These are phyloP conservation scores for Euphorbia celastroides DNA, from an alignment of 441 rosid genomes.

Conservation along the genomic window DNA sequence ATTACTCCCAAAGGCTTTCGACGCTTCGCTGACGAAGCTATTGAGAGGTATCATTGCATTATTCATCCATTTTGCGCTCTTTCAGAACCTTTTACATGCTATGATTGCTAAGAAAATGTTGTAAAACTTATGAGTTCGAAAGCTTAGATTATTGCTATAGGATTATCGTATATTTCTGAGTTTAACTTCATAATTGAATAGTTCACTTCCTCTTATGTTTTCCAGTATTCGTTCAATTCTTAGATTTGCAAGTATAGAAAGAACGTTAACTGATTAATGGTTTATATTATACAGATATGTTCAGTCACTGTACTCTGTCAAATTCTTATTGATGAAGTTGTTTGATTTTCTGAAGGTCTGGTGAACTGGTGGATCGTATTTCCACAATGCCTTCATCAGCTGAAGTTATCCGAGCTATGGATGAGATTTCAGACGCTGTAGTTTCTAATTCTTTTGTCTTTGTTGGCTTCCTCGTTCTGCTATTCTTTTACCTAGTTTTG, in stretches of 20 bases:
- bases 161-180: neutral
- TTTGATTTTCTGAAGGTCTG: conserved; percentile 45
- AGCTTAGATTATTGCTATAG: neutral
- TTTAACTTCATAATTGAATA: neutral
- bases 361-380: conserved; percentile 61
- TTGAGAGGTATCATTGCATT: conserved; percentile 45
- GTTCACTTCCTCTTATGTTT: neutral
- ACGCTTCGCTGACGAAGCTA: conserved; percentile 85
- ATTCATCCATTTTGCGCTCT: neutral
- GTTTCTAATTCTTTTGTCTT: conserved; percentile 11
- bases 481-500: neutral
- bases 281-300: neutral
- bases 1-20: conserved; percentile 78
- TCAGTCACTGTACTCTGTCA: neutral
- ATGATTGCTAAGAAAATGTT: conserved; percentile 5
- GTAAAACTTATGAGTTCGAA: neutral
- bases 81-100: neutral
- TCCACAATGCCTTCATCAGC: conserved; percentile 64
- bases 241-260: neutral
- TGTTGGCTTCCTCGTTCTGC: conserved; percentile 1
- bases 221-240: neutral
- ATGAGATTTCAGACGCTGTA: conserved; percentile 87
- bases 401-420: conserved; percentile 75
- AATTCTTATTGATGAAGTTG: neutral
- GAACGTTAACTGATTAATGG: neutral